Conservation (phyloP, 495 filamentous ascomycete species). For the Penicillium herquei region DNA sequence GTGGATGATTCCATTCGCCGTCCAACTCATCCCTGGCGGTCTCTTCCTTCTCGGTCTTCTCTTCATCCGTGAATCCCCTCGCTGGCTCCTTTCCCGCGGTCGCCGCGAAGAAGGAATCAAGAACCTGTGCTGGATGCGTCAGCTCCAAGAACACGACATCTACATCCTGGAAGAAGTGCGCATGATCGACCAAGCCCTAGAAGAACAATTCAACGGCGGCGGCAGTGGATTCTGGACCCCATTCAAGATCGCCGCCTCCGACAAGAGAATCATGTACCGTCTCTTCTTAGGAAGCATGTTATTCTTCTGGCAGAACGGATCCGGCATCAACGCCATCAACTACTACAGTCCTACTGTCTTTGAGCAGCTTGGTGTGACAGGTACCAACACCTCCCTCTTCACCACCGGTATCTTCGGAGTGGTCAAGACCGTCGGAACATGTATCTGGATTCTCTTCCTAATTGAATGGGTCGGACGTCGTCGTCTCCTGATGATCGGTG, state of each 20-base stretch:
- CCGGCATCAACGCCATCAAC: conserved; percentile 68
- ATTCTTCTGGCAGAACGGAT: conserved; percentile 67
- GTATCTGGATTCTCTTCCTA: conserved; percentile 64
- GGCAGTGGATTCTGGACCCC: conserved; percentile 69
- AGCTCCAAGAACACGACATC: conserved; percentile 54
- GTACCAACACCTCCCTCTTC: conserved; percentile 48
- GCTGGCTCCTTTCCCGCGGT: conserved; percentile 53
- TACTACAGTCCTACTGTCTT: conserved; percentile 64
- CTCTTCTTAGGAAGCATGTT: conserved; percentile 66
- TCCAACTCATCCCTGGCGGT: conserved; percentile 54
- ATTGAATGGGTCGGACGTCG: conserved; percentile 71
- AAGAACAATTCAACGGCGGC: conserved; percentile 56
- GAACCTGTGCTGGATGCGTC: conserved; percentile 63
- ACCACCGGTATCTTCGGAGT: conserved; percentile 55
- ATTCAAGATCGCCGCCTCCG: conserved; percentile 55
- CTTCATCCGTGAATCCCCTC: conserved; percentile 53
- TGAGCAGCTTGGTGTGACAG: conserved; percentile 53
- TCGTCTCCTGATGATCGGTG: conserved; percentile 66
- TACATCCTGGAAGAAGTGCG: conserved; percentile 66
- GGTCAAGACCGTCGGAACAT: conserved; percentile 58
- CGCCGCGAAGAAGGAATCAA: conserved; percentile 53
- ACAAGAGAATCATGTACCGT: conserved; percentile 57
- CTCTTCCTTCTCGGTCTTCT: conserved; percentile 47
- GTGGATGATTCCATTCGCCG: conserved; percentile 55
- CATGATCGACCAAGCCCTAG: conserved; percentile 59